Evolutionary conservation across 1,139 yeast genomes (phyloP).

Genomic region (Lodderomyces orthopsilosis): DNA sequence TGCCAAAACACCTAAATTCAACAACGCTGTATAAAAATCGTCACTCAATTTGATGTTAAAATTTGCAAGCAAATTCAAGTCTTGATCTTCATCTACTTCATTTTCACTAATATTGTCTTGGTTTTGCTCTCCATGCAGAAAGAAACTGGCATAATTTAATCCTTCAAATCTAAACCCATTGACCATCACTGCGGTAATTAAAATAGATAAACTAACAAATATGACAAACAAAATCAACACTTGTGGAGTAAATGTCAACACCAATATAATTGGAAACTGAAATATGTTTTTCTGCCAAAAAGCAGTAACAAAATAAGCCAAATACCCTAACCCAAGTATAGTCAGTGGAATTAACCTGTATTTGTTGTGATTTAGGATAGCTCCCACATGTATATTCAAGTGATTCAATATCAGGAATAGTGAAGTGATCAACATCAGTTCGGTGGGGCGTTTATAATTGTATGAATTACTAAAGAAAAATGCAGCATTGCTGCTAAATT

Average conservation of each 20-base stretch:
- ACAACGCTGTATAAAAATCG: constrained; percentile 63
- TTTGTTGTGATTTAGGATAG: constrained; percentile 47
- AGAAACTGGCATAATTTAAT: constrained; percentile 48
- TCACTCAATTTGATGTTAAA: constrained; percentile 41
- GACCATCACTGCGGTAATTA: constrained; percentile 54
- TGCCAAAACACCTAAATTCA: constrained; percentile 60
- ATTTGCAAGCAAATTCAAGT: constrained; percentile 20
- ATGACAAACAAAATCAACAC: constrained; percentile 50
- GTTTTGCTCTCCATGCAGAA: constrained; percentile 29
- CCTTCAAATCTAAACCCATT: constrained; percentile 51
- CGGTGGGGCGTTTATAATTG: constrained; percentile 41
- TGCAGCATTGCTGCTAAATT: constrained; percentile 48
- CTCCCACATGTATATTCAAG: constrained; percentile 56
- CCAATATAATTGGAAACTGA: constrained; percentile 52
- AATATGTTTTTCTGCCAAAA: constrained; percentile 36
- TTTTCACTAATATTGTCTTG: constrained; percentile 33
- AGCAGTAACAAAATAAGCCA: constrained; percentile 42
- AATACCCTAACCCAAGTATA: constrained; percentile 49
- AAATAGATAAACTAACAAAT: constrained; percentile 49
- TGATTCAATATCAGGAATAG: constrained; percentile 55
- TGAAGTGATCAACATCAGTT: constrained; percentile 51
- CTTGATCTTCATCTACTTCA: constrained; percentile 24
- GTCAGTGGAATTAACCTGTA: constrained; percentile 64
- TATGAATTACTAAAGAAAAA: constrained; percentile 26
- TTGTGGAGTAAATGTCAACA: constrained; percentile 62